Base-by-base conservation (phyloP, 2,329 filamentous ascomycete genomes). In the Aspergillus hiratsukae region DNA sequence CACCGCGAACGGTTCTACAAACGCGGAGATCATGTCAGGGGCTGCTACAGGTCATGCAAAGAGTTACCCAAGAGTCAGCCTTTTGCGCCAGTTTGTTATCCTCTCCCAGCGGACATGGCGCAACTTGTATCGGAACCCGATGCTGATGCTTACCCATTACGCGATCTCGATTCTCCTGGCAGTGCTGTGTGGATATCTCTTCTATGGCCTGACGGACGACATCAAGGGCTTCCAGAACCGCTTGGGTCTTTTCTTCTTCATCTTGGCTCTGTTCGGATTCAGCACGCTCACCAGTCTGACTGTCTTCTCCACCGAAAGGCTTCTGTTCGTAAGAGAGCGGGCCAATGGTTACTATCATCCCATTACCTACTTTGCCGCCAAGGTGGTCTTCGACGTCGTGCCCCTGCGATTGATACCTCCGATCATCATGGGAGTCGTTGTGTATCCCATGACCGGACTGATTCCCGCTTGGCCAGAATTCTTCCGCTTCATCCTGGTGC, bases 71-170 rank as follows among this genome's bases (percentile, higher is more conserved):
- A 90, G 94, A 57, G 82, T 97, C 56, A 87, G 93, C 49, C 87
- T 92, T 63, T 67, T 83, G 8, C 82, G 87, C 46, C 94, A 99
- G 73, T 97, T 99, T 74, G 69, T 87, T 54, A 97, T 99, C 64
- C 80, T 99, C 11, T 96, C 93, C 0, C 83, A 87, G 66, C 86
- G 94, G 48, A 99, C 94, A 0, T 99, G 93, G 93, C 91, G 89
- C 69, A 99, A 99, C 69, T 81, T 99, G 6, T 97, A 99, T 78
- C 87, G 94, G 56, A 97, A 99, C 72, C 94, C 94, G 1, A 92
- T 97, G 84, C 80, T 99, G 58, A 99, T 99, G 94, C 83, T 99
- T 56, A 97, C 92, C 0, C 94, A 99, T 75, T 99, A 97, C 70
- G 94, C 94, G 40, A 97, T 97, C 64, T 91, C 94, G 7, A 97